Evolutionary conservation across 169 alveolate species (phyloP), one percentile per base, ranked within the genome.

Genomic region (Neospora caninum): DNA sequence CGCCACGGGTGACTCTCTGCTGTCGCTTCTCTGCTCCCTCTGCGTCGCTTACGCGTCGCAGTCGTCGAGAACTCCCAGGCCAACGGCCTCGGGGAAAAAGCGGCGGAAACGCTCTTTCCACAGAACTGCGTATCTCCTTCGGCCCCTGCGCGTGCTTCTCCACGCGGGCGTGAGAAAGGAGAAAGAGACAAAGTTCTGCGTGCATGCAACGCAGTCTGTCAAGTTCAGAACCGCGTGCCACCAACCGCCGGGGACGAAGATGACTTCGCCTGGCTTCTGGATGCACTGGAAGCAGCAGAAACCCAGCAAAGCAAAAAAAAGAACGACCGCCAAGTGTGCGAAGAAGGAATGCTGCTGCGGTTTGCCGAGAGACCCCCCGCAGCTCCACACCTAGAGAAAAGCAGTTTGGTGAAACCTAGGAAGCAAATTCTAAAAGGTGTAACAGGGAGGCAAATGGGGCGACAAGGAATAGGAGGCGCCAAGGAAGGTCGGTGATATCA

Each of bases 171-270:
- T 80, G 31, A 94, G 39, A 38, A 83, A 83, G n/a, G 95, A 94
- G 42, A 80, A 83, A 43, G 95, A 91, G 0, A 91, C 94, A 70
- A 78, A 88, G 58, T 94, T 94, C 70, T 95, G 96, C 16, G 98
- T 97, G 82, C 97, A 94, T 27, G 98, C 98, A 0, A 97, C 94
- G 43, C 98, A 96, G 88, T 97, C 97, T n/a, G 97, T 91, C 42
- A 98, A 78, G 86, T 98, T 98, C 45, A 98, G 92, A 53, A 98
- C 99, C 10, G 98, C 98, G 93, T 98, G 99, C 99, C 99, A 98
- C 99, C 98, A 97, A 34, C 96, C 94, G 25, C 98, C 98, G 16
- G 99, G 99, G 9, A 98, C 97, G 95, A 92, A 97, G n/a, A 97
- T 96, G 49, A 97, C 95, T 91, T 98, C 99, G 27, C 99, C 99